phyloP scores from a whole-genome alignment of 2,329 filamentous ascomycete species.

The Penicillium olsonii region DNA sequence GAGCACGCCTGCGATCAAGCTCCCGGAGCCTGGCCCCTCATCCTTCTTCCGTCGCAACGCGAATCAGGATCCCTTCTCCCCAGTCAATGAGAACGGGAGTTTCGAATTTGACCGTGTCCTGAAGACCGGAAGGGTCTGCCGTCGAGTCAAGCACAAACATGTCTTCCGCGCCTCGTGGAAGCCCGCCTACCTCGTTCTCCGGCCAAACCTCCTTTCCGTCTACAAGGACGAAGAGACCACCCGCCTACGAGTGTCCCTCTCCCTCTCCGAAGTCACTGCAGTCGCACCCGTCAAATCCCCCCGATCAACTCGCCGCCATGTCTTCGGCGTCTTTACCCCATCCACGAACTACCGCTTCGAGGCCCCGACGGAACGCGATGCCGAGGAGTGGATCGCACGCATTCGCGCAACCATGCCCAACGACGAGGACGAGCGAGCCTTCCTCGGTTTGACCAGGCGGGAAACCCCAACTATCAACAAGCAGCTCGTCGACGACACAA shows the following conservation, averaged over 20 bases:
- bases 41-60: slow-evolving; percentile 37
- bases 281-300: slow-evolving; percentile 86
- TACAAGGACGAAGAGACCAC: slow-evolving; percentile 92
- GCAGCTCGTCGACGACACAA: slow-evolving; percentile 39
- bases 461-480: slow-evolving; percentile 26
- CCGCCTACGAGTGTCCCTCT: slow-evolving; percentile 84
- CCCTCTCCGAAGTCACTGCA: slow-evolving; percentile 85
- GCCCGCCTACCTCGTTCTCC: slow-evolving; percentile 80
- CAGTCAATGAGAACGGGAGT: slow-evolving; percentile 90
- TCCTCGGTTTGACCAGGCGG: slow-evolving; percentile 52
- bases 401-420: slow-evolving; percentile 80
- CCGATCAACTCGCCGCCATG: slow-evolving; percentile 80
- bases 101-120: slow-evolving; percentile 95
- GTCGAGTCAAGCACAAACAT: slow-evolving; percentile 92
- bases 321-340: slow-evolving; percentile 91
- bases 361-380: slow-evolving; percentile 70
- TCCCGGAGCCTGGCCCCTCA: slow-evolving; percentile 30
- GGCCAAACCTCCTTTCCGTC: slow-evolving; percentile 84
- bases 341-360: slow-evolving; percentile 91
- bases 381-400: slow-evolving; percentile 80
- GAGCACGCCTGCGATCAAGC: slow-evolving; percentile 28
- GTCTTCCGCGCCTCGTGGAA: slow-evolving; percentile 82
- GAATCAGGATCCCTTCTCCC: slow-evolving; percentile 69
- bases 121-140: slow-evolving; percentile 82
- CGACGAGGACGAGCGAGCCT: slow-evolving; percentile 84